Evolutionary conservation across 2,329 filamentous ascomycete species (phyloP), one percentile per base, ranked within the genome.

Genomic region (Colletotrichum brevisporum): DNA sequence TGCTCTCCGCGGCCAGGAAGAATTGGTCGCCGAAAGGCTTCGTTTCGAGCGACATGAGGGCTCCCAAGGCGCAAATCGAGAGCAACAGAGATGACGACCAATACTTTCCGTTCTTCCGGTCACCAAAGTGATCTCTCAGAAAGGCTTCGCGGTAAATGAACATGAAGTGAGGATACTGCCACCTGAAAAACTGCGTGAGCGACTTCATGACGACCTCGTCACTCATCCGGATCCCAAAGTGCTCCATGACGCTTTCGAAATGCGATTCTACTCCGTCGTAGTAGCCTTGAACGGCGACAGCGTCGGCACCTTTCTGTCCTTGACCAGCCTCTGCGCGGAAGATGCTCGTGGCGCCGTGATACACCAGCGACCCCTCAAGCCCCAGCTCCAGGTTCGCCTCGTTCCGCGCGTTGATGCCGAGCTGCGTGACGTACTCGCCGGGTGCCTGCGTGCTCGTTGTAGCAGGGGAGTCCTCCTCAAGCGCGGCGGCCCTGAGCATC

Each of bases 101-200:
- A 59, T 77, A 77, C 51, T 74, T 77, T 4, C 56, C 57, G 8
- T 52, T 47, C 1, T 58, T 43, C 0, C 67, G 57, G 18, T 71
- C 58, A 6, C 71, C 66, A 26, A 74, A 74, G 26, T 78, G 73
- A 10, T 69, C 61, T 18, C 66, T 16, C 5, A 69, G 51, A n/a
- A 78, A 77, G 0, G 74, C 75, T 24, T 77, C 76, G 0, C 76
- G 74, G 31, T 77, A 77, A 2, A 77, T 73, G 51, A 78, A 78
- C 73, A 77, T 76, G 69, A 77, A 77, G n/a, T 78, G 72, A 5
- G 75, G 74, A 31, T 76, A 78, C 54, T 77, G 75, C 71, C 72
- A 75, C n/a, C 67, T 71, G 65, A 77, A 78, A 54, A 77, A 77
- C 2, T 72, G 69, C 24, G 72, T 55, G 1, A 78, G 54, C 0